These are phyloP conservation scores for Globisporangium paroecandrum DNA, from an alignment of 352 stramenopile genomes.

Conservation along the genomic window DNA sequence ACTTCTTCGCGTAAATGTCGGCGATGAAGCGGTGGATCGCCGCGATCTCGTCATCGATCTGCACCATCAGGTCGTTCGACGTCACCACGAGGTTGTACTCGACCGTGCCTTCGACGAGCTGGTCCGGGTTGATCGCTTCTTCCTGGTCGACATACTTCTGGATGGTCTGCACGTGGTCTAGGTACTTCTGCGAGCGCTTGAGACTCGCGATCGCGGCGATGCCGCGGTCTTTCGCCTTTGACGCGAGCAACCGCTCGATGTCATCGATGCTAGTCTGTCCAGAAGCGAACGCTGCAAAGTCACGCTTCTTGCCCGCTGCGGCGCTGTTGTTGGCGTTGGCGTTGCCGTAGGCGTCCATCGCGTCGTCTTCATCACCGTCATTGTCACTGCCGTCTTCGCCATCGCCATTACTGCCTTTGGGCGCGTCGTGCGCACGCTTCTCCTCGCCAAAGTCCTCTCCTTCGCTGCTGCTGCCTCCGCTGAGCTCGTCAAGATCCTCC, in stretches of 20 bases:
- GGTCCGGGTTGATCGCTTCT: slow-evolving; percentile 25
- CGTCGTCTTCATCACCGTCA: slow-evolving; percentile 22
- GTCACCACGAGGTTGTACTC: slow-evolving; percentile 87
- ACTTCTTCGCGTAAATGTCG: slow-evolving; percentile 91
- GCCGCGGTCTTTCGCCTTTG: slow-evolving; percentile 44
- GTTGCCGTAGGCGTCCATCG: slow-evolving; percentile 18
- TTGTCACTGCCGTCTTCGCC: slow-evolving; percentile 18
- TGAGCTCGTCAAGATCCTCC: slow-evolving; percentile 88
- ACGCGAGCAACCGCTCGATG: slow-evolving; percentile 37
- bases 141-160: slow-evolving; percentile 44
- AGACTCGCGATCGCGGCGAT: slow-evolving; percentile 62
- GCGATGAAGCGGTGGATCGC: slow-evolving; percentile 89
- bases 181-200: slow-evolving; percentile 71
- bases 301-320: slow-evolving; percentile 19
- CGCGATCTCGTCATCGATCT: slow-evolving; percentile 93
- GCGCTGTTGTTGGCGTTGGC: slow-evolving; percentile 10
- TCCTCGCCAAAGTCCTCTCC: slow-evolving; percentile 32
- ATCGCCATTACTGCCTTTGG: slow-evolving; percentile 17
- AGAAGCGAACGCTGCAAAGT: slow-evolving; percentile 20
- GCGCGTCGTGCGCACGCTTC: not conserved
- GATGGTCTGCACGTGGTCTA: slow-evolving; percentile 68
- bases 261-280: slow-evolving; percentile 24
- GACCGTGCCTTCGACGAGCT: slow-evolving; percentile 54
- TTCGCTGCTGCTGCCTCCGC: slow-evolving; percentile 74
- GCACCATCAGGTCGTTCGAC: slow-evolving; percentile 91